Percentiles rank a stretch among this genome's conserved stretches.
Conservation (phyloP, 2,329 filamentous ascomycete genomes). For the Clathrospora elynae region DNA sequence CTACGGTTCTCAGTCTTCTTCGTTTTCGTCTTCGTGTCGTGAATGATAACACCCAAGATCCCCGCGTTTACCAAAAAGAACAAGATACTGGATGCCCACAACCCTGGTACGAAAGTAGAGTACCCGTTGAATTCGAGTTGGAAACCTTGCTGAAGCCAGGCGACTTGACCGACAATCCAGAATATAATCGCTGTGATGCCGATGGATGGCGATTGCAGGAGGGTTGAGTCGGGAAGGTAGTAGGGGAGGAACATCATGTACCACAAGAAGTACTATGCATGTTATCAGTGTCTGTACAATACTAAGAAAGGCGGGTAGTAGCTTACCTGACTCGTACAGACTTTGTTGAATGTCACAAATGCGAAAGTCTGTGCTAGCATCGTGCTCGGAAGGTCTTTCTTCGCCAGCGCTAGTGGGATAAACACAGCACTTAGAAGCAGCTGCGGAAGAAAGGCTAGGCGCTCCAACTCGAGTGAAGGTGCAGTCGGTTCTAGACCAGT, state of each 20-base stretch:
- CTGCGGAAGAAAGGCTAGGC: constrained; percentile 87
- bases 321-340: constrained; percentile 92
- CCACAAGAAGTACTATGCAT: constrained; percentile 89
- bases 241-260: constrained; percentile 93
- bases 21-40: constrained; percentile 56
- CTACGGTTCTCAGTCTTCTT: no score
- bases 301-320: not conserved
- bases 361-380: constrained; percentile 97
- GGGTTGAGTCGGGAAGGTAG: constrained; percentile 80
- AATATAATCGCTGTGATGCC: constrained; percentile 69
- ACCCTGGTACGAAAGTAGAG: constrained; percentile 82
- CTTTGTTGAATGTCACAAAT: constrained; percentile 98
- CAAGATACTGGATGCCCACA: constrained; percentile 74
- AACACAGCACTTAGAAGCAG: constrained; percentile 77
- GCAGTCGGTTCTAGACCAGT: constrained; percentile 35
- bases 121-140: constrained; percentile 65
- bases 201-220: constrained; percentile 64
- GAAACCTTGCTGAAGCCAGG: constrained; percentile 58
- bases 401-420: constrained; percentile 77
- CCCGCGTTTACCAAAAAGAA: constrained; percentile 90
- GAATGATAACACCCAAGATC: constrained; percentile 80
- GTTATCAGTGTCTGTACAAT: constrained; percentile 7
- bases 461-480: constrained; percentile 64
- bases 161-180: constrained; percentile 75
- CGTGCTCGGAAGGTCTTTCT: constrained; percentile 77